These are phyloP conservation scores for Amorphotheca resinae DNA, from an alignment of 495 filamentous ascomycete genomes.

Conservation along the genomic window DNA sequence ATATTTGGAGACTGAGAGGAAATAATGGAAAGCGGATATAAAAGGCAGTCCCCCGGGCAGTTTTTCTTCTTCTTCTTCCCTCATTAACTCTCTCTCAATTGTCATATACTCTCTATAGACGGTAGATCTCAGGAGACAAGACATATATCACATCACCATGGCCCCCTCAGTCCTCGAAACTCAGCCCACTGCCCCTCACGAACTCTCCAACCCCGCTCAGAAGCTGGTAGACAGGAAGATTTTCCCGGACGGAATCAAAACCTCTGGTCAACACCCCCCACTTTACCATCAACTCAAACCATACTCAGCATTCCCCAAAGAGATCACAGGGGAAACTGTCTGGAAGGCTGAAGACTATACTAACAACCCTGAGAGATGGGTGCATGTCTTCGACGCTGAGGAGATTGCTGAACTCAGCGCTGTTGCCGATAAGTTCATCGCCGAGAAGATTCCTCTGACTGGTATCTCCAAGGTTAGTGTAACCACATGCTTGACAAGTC, in stretches of 20 bases:
- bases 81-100: background rate
- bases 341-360: conserved; percentile 67
- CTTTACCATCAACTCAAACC: conserved; percentile 51
- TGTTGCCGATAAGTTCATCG: conserved; percentile 57
- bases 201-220: conserved; percentile 1
- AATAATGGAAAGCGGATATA: background rate
- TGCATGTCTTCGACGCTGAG: conserved; percentile 50
- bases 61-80: background rate
- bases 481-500: background rate
- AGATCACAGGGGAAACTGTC: conserved; percentile 62
- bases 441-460: conserved; percentile 47
- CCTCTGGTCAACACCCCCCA: conserved; percentile 71
- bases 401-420: conserved; percentile 58
- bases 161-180: conserved; percentile 11
- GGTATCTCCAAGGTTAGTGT: conserved; percentile 53
- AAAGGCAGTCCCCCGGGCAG: background rate
- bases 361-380: conserved; percentile 61
- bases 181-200: conserved; percentile 5
- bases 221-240: conserved; percentile 20
- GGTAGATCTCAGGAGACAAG: background rate
- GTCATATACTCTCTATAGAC: conserved; percentile 1
- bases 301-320: conserved; percentile 60
- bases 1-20: too few relatives aligned
- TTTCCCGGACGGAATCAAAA: conserved; percentile 43
- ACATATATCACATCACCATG: conserved; percentile 4